Conservation (phyloP, 78 protist genomes). For the Goniomonas avonlea region DNA sequence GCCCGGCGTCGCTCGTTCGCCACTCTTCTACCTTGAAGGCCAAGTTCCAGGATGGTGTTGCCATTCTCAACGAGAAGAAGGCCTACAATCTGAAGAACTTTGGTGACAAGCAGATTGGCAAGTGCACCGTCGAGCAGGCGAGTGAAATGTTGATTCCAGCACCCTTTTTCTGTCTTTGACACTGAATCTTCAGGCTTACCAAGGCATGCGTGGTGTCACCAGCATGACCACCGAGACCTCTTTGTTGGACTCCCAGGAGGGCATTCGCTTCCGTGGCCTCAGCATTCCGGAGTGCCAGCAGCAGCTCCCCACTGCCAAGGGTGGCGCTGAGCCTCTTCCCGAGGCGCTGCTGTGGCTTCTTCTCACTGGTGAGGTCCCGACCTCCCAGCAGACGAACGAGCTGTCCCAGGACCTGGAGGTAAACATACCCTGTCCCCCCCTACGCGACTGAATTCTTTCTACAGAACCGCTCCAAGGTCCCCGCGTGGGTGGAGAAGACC, state of each 20-base stretch:
- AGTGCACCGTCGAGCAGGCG: conserved; percentile 53
- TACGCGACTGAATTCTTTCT: no score
- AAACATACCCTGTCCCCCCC: no score
- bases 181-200: conserved; percentile 63
- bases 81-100: conserved; percentile 48
- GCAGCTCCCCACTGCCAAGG: conserved; percentile 28
- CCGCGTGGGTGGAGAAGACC: conserved; percentile 10
- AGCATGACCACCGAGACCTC: conserved; percentile 85
- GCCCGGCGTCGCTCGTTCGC: no score
- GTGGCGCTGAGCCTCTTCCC: conserved; percentile 88
- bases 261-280: conserved; percentile 85
- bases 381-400: conserved; percentile 53
- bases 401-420: no score
- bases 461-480: neutral
- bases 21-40: conserved; percentile 31
- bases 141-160: neutral
- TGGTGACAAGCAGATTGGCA: conserved; percentile 62
- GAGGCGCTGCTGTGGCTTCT: conserved; percentile 85
- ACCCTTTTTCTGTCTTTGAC: neutral
- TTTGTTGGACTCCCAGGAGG: conserved; percentile 79
- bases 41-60: conserved; percentile 59
- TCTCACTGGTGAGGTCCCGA: conserved; percentile 85
- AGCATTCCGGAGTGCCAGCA: conserved; percentile 62
- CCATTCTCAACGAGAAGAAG: conserved; percentile 55
- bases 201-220: conserved; percentile 91